Evolutionary conservation across 2,329 filamentous ascomycete species (phyloP).

Genomic region (Podosphaera fusca): DNA sequence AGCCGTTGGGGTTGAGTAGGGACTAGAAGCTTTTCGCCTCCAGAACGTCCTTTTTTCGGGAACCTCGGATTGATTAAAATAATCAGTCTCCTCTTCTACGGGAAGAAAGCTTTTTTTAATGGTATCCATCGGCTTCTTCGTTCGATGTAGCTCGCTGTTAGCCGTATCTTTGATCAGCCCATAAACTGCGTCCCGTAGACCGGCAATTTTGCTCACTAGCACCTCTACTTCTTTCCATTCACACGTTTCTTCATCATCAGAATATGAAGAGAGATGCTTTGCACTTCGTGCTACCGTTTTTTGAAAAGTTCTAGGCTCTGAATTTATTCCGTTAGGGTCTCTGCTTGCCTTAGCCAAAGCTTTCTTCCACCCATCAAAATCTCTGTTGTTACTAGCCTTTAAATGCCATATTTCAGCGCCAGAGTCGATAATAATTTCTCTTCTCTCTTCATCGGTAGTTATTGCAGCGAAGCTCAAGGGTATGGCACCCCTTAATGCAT

Average conservation of each 20-base stretch:
- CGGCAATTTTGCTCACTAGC: slow-evolving; percentile 65
- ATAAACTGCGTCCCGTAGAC: slow-evolving; percentile 70
- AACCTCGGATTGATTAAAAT: slow-evolving; percentile 25
- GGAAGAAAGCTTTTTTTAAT: slow-evolving; percentile 6
- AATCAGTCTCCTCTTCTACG: slow-evolving; percentile 25
- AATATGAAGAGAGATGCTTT: slow-evolving; percentile 3
- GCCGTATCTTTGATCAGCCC: slow-evolving; percentile 70
- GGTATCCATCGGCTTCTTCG: slow-evolving; percentile 14
- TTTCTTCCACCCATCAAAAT: slow-evolving; percentile 71
- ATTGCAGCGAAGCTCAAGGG: slow-evolving; percentile 80
- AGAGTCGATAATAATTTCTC: slow-evolving; percentile 90
- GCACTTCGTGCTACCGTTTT: slow-evolving; percentile 9
- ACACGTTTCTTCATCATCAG: slow-evolving; percentile 35
- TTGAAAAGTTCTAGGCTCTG: slow-evolving; percentile 8
- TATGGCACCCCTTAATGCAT: slow-evolving; percentile 74
- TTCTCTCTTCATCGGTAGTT: slow-evolving; percentile 63
- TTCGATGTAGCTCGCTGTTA: background rate
- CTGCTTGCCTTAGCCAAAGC: slow-evolving; percentile 68
- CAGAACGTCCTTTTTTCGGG: slow-evolving; percentile 58
- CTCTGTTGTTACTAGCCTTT: slow-evolving; percentile 55
- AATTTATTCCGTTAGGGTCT: slow-evolving; percentile 31
- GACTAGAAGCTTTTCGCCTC: slow-evolving; percentile 55
- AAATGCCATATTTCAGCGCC: slow-evolving; percentile 95
- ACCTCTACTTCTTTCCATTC: slow-evolving; percentile 78
- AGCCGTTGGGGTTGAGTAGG: slow-evolving; percentile 10